Conservation (phyloP, 2,329 filamentous ascomycete species). For the Knufia petricola region DNA sequence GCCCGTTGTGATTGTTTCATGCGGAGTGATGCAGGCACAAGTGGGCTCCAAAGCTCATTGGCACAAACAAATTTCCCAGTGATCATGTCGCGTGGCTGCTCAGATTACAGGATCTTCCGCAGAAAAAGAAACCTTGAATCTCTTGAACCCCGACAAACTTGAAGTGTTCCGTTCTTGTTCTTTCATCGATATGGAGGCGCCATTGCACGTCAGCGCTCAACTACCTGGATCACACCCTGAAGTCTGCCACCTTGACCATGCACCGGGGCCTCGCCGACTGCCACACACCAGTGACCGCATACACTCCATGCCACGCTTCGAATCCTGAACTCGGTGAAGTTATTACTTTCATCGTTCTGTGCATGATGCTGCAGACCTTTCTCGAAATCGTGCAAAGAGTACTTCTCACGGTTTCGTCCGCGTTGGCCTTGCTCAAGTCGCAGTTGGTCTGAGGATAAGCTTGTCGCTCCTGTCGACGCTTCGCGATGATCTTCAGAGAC, state of each 20-base stretch:
- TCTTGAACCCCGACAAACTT: no score
- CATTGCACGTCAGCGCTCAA: not conserved
- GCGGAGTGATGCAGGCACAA: not conserved
- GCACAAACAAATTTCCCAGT: constrained; percentile 2
- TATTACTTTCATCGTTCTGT: constrained; percentile 15
- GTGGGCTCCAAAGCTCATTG: not conserved
- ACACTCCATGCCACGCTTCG: constrained; percentile 20
- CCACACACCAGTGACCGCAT: constrained; percentile 21
- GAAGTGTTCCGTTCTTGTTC: no score
- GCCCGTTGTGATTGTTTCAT: not conserved
- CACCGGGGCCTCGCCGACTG: constrained; percentile 14
- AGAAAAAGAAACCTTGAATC: no score
- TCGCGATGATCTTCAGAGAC: not conserved
- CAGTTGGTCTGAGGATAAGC: not conserved
- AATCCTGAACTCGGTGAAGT: constrained; percentile 10
- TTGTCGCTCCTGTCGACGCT: constrained; percentile 1
- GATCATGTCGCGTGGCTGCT: not conserved
- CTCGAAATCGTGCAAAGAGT: constrained; percentile 15
- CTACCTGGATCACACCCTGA: constrained; percentile 2
- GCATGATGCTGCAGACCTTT: constrained; percentile 13
- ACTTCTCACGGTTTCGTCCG: constrained; percentile 15
- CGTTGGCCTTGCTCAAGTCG: constrained; percentile 1
- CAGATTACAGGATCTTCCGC: no score
- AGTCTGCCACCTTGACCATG: not conserved
- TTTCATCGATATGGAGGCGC: not conserved